A percentile compares a stretch with the other conserved stretches of the same genome.
Evolutionary conservation across 2,329 filamentous ascomycete genomes (phyloP).

Genomic region (Akanthomyces dipterigenus): DNA sequence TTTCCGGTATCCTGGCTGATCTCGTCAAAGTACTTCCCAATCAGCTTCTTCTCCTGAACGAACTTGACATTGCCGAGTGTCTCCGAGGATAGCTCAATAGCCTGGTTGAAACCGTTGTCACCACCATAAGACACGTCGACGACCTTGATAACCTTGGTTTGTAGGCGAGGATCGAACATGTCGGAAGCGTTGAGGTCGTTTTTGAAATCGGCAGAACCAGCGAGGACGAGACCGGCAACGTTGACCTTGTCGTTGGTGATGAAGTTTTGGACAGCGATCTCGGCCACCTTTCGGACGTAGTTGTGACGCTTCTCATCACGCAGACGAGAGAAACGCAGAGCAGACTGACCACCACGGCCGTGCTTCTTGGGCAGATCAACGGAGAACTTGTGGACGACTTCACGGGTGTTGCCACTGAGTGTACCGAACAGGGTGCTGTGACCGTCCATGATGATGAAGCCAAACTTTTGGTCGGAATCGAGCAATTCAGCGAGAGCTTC

Average conservation of each 20-base stretch:
- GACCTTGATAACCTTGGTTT: constrained; percentile 96
- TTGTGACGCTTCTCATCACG: constrained; percentile 99
- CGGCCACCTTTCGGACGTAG: constrained; percentile 97
- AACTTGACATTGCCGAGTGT: constrained; percentile 99
- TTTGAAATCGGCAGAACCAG: constrained; percentile 98
- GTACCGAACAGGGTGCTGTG: constrained; percentile 97
- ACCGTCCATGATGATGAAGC: constrained; percentile 99
- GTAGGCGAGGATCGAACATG: constrained; percentile 88
- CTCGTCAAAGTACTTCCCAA: constrained; percentile 98
- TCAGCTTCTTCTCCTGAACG: constrained; percentile 99
- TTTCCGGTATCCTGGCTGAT: constrained; percentile 96
- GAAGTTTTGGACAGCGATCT: constrained; percentile 97
- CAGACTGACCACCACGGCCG: constrained; percentile 99
- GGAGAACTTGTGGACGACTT: constrained; percentile 95
- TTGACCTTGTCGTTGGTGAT: constrained; percentile 99
- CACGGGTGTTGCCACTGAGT: constrained; percentile 92
- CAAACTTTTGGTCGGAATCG: constrained; percentile 98
- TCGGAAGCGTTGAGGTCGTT: constrained; percentile 97
- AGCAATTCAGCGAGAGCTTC: constrained; percentile 94
- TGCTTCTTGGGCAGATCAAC: constrained; percentile 99
- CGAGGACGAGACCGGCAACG: constrained; percentile 88
- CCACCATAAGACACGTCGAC: constrained; percentile 98
- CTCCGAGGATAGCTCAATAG: constrained; percentile 90
- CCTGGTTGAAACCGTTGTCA: constrained; percentile 99
- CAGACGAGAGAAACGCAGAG: constrained; percentile 97